These are phyloP conservation scores for Tribonema minus DNA, from an alignment of 108 stramenopile species.

Conservation along the genomic window DNA sequence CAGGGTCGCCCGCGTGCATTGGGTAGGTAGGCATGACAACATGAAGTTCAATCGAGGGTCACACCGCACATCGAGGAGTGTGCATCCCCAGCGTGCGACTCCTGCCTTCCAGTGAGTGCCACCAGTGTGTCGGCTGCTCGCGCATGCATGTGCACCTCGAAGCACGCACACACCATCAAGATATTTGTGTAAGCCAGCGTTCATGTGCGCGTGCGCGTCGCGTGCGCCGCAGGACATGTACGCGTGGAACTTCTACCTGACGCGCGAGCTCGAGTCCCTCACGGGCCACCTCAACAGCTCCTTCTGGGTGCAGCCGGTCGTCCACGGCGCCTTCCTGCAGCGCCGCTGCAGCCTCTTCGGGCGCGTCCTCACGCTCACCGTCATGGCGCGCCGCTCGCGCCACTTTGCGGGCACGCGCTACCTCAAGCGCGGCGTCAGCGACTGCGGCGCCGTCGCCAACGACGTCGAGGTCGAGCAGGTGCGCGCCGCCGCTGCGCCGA, in stretches of 20 bases:
- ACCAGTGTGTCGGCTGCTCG: too few relatives aligned
- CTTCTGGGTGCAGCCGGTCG: slow-evolving; percentile 61
- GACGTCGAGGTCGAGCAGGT: slow-evolving; percentile 60
- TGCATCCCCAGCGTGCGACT: too few relatives aligned
- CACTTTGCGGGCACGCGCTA: slow-evolving; percentile 98
- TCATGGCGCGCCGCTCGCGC: slow-evolving; percentile 82
- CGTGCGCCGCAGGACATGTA: slow-evolving; percentile 89
- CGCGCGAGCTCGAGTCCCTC: slow-evolving; percentile 76
- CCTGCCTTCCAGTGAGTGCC: too few relatives aligned
- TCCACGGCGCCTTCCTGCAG: slow-evolving; percentile 92
- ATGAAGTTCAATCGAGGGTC: too few relatives aligned
- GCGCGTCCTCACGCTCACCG: slow-evolving; percentile 73
- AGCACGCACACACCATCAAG: too few relatives aligned
- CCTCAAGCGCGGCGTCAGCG: slow-evolving; percentile 91
- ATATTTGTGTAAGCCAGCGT: too few relatives aligned
- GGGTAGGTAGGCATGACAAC: too few relatives aligned
- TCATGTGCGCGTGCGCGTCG: too few relatives aligned
- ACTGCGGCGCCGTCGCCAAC: slow-evolving; percentile 92
- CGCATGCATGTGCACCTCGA: too few relatives aligned
- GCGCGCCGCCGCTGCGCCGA: too few relatives aligned
- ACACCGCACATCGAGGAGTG: too few relatives aligned
- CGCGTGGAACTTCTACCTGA: slow-evolving; percentile 91
- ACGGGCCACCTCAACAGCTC: slow-evolving; percentile 60
- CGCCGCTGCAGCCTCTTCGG: slow-evolving; percentile 80
- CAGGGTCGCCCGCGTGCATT: too few relatives aligned